phyloP scores from a whole-genome alignment of 2,329 filamentous ascomycete species.

The Escovopsis sp. region DNA sequence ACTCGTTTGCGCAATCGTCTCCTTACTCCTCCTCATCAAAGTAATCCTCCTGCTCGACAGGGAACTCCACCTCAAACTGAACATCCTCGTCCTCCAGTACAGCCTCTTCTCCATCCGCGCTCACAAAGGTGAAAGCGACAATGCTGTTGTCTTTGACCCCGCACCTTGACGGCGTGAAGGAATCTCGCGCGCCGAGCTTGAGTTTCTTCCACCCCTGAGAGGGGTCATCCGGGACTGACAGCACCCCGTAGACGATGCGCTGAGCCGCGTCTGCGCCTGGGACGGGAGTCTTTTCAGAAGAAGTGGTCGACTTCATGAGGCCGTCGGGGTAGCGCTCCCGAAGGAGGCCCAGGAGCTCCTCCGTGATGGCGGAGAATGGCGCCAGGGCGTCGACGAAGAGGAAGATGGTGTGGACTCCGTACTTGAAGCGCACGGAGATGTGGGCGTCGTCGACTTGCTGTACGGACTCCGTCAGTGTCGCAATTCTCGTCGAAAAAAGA shows the following conservation, averaged over 20 bases:
- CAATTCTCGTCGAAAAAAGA: neutral
- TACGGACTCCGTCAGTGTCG: neutral
- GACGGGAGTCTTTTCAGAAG: slow-evolving; percentile 22
- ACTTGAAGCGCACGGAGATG: slow-evolving; percentile 57
- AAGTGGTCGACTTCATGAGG: slow-evolving; percentile 23
- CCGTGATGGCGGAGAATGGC: slow-evolving; percentile 40
- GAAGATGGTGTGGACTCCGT: slow-evolving; percentile 56
- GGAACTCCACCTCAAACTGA: slow-evolving; percentile 32
- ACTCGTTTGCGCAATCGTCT: neutral
- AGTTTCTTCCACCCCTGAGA: slow-evolving; percentile 36
- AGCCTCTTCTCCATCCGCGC: neutral
- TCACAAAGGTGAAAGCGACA: slow-evolving; percentile 34
- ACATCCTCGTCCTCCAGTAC: neutral
- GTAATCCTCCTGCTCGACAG: slow-evolving; percentile 26
- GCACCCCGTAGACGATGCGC: slow-evolving; percentile 31
- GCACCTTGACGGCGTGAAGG: slow-evolving; percentile 25
- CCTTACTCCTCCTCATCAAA: slow-evolving; percentile 10
- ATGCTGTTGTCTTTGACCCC: slow-evolving; percentile 32
- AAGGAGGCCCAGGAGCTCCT: slow-evolving; percentile 43
- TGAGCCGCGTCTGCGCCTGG: slow-evolving; percentile 19
- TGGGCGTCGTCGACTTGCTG: slow-evolving; percentile 28
- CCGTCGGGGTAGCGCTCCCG: slow-evolving; percentile 41
- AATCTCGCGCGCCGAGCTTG: slow-evolving; percentile 18
- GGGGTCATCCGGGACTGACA: slow-evolving; percentile 29
- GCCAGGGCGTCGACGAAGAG: slow-evolving; percentile 47